Evolutionary conservation across 2,329 filamentous ascomycete genomes (phyloP).

Genomic region (Fusarium neocosmosporiellum): DNA sequence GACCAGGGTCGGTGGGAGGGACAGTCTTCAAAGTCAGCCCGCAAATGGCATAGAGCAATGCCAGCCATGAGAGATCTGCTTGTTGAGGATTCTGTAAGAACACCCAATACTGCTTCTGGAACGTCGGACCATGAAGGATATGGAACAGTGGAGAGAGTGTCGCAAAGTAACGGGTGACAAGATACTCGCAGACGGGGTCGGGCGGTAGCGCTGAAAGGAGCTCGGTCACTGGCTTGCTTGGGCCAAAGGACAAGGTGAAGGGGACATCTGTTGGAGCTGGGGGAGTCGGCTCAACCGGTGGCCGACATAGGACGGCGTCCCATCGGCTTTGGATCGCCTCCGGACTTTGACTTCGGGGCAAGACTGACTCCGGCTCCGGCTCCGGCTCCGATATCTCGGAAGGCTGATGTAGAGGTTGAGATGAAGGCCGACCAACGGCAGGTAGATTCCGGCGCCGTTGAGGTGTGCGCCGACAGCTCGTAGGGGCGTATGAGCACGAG

Average conservation of each 20-base stretch:
- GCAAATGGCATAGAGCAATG: constrained; percentile 29
- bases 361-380: not conserved
- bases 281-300: not conserved
- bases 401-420: not conserved
- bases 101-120: constrained; percentile 24
- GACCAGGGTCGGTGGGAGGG: constrained; percentile 12
- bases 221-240: not conserved
- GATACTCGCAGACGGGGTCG: constrained; percentile 14
- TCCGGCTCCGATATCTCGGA: not conserved
- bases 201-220: constrained; percentile 18
- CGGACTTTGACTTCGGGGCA: not conserved
- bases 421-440: not conserved
- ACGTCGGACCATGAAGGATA: constrained; percentile 27
- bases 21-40: constrained; percentile 20
- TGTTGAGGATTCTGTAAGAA: constrained; percentile 10
- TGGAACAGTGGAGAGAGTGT: constrained; percentile 27
- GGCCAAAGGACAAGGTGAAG: constrained; percentile 10
- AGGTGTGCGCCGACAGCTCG: not conserved
- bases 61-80: constrained; percentile 26
- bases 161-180: constrained; percentile 22
- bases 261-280: not conserved
- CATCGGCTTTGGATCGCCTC: not conserved
- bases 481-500: not conserved
- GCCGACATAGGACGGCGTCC: not conserved
- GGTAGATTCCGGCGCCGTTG: not conserved